Conservation (phyloP, 768 basidiomycete species). For the Hericium rajendrae region DNA sequence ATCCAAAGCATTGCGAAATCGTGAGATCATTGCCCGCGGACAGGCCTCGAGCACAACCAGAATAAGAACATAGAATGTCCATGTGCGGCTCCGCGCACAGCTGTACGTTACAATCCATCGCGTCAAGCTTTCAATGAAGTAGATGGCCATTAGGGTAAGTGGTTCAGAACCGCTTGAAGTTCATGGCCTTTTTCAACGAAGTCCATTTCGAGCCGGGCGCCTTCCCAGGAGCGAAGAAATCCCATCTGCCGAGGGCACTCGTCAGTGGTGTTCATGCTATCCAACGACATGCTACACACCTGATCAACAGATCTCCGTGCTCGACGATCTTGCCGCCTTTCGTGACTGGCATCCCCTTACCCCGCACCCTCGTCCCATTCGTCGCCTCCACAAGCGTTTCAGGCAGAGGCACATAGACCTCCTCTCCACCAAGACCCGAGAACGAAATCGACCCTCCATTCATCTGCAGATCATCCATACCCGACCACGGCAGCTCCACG, state of each 20-base stretch:
- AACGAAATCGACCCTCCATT: background rate
- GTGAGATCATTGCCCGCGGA: too few species aligned
- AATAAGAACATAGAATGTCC: background rate
- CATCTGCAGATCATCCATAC: background rate
- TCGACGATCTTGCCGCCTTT: background rate
- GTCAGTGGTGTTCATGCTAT: background rate
- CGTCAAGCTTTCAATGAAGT: too few species aligned
- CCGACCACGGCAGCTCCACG: slow-evolving; percentile 3
- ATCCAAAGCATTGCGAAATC: too few species aligned
- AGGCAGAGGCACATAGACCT: slow-evolving; percentile 1
- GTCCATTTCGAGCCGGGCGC: background rate
- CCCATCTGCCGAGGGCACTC: background rate
- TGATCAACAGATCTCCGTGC: slow-evolving; percentile 1
- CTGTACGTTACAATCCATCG: background rate
- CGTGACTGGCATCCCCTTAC: slow-evolving; percentile 1
- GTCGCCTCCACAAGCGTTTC: background rate
- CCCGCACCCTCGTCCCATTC: background rate
- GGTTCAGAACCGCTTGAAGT: background rate
- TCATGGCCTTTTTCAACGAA: slow-evolving; percentile 1
- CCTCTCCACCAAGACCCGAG: background rate
- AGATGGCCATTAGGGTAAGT: too few species aligned
- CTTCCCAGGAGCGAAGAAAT: slow-evolving; percentile 1
- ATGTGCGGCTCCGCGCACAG: background rate
- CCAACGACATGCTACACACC: background rate
- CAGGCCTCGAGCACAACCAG: background rate